phyloP scores from a whole-genome alignment of 192 early-diverging fungal species.

The Chytriomyces sp. region DNA sequence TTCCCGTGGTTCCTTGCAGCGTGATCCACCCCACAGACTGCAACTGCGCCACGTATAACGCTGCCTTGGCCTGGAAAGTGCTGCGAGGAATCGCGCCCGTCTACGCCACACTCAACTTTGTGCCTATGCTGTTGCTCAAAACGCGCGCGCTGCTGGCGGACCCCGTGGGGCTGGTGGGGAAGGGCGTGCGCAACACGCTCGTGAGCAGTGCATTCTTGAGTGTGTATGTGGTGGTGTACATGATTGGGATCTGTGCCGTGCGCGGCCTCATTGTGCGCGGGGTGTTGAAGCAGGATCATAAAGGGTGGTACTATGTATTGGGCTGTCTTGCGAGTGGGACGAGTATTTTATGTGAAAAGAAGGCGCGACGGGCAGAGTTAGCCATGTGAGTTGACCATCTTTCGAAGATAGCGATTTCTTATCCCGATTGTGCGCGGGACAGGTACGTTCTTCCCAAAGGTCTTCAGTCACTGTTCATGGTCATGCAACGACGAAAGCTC shows the following conservation, averaged over 20 bases:
- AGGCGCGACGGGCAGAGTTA: constrained; percentile 65
- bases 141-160: constrained; percentile 55
- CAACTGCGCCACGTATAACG: constrained; percentile 35
- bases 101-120: constrained; percentile 74
- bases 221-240: constrained; percentile 66
- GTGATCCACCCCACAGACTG: constrained; percentile 40
- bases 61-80: constrained; percentile 32
- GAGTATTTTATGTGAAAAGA: constrained; percentile 74
- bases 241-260: constrained; percentile 64
- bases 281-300: constrained; percentile 49
- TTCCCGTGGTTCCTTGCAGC: constrained; percentile 60
- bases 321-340: constrained; percentile 56
- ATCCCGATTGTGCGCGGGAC: neutral
- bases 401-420: neutral
- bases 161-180: constrained; percentile 52
- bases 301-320: constrained; percentile 65
- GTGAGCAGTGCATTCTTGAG: constrained; percentile 68
- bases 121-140: constrained; percentile 70
- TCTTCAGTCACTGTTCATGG: constrained; percentile 64
- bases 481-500: constrained; percentile 62
- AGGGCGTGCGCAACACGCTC: constrained; percentile 55
- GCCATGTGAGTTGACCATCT: constrained; percentile 52
- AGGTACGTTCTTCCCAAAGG: constrained; percentile 75
- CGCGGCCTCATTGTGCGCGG: constrained; percentile 53
- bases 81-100: constrained; percentile 55